These are phyloP conservation scores for Calamus simplicifolius DNA, from an alignment of 176 grass and related monocot genomes.

Conservation along the genomic window DNA sequence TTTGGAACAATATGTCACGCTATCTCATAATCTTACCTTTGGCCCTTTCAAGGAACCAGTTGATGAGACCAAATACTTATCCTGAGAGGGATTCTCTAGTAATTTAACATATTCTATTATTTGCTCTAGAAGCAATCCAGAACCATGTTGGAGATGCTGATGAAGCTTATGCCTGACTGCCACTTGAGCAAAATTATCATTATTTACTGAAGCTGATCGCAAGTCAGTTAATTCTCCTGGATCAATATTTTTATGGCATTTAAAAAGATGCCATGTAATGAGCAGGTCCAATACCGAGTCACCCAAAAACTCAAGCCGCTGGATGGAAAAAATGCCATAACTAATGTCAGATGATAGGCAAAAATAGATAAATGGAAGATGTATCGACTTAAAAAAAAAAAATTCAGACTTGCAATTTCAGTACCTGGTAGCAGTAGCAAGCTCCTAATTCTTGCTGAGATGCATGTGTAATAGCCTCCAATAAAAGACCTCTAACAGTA, in stretches of 20 bases:
- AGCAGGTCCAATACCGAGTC: conserved; percentile 87
- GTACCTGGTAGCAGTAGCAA: conserved; percentile 73
- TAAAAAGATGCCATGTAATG: conserved; percentile 63
- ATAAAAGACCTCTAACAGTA: conserved; percentile 52
- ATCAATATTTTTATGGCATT: conserved; percentile 52
- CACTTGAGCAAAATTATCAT: conserved; percentile 82
- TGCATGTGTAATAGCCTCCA: conserved; percentile 77
- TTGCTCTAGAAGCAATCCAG: conserved; percentile 43
- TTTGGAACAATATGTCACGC: too few species aligned
- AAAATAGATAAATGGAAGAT: conserved; percentile 2
- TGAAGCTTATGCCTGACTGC: conserved; percentile 76
- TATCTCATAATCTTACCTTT: conserved; percentile 44
- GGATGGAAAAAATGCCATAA: conserved; percentile 14
- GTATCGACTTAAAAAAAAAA: conserved; percentile 5
- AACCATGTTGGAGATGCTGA: conserved; percentile 63
- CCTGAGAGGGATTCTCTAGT: conserved; percentile 31
- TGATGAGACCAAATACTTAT: conserved; percentile 26
- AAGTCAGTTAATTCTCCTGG: conserved; percentile 87
- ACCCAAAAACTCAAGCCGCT: conserved; percentile 91
- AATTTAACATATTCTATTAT: conserved; percentile 62
- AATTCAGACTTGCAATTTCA: background rate
- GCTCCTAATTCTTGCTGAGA: conserved; percentile 61
- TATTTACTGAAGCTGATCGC: conserved; percentile 84
- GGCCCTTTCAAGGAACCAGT: conserved; percentile 43
- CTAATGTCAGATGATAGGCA: conserved; percentile 13